These are phyloP conservation scores for Biscogniauxia sp. DNA, from an alignment of 2,329 filamentous ascomycete species.

Conservation along the genomic window DNA sequence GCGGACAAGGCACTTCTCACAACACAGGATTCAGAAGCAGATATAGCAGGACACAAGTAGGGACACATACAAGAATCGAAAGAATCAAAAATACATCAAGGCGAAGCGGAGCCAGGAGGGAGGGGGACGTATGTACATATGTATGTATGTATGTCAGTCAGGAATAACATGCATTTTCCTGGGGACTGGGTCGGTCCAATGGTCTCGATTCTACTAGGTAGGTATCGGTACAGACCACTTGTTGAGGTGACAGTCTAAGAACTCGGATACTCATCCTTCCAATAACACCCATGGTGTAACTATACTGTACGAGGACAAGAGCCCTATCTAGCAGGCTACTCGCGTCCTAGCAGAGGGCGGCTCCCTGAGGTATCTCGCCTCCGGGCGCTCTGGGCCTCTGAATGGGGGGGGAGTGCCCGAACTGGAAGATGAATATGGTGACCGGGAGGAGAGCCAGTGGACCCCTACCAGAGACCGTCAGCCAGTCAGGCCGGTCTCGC, in stretches of 20 bases:
- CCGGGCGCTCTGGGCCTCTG: conserved; percentile 3
- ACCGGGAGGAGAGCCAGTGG: conserved; percentile 9
- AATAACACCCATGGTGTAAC: conserved; percentile 10
- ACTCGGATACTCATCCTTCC: background rate
- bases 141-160: conserved; percentile 2
- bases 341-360: background rate
- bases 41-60: background rate
- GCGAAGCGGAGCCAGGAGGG: background rate
- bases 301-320: conserved; percentile 7
- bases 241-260: background rate
- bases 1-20: conserved; percentile 24
- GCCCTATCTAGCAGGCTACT: background rate
- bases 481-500: conserved; percentile 1
- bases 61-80: background rate
- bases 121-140: background rate
- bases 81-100: background rate
- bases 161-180: conserved; percentile 1
- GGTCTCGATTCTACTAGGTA: background rate
- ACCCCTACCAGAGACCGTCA: conserved; percentile 7
- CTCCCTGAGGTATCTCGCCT: conserved; percentile 16
- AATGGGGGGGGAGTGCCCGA: conserved; percentile 5
- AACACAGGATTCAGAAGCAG: conserved; percentile 2
- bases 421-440: conserved; percentile 7
- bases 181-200: background rate
- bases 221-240: background rate